Percentiles rank a stretch among this genome's conserved stretches.
phyloP scores from a whole-genome alignment of 1,284 basidiomycete species.

The Ustilago esculenta region DNA sequence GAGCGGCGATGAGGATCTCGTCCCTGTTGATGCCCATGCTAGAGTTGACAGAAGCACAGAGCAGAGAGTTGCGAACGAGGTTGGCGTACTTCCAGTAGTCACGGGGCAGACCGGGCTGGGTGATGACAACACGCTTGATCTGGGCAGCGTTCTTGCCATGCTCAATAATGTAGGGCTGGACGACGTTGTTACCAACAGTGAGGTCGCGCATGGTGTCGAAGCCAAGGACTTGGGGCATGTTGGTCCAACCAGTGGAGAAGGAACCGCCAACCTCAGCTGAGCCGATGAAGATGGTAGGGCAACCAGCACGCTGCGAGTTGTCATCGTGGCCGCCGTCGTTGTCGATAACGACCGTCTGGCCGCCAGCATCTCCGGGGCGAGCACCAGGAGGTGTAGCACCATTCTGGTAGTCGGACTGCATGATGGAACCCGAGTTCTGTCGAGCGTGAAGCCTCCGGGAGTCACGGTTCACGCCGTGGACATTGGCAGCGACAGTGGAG shows the following conservation, averaged over 20 bases:
- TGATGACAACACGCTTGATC: conserved; percentile 56
- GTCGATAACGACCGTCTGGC: conserved; percentile 56
- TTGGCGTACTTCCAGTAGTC: conserved; percentile 63
- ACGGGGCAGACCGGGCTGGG: conserved; percentile 53
- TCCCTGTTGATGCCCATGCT: conserved; percentile 47
- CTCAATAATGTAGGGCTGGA: conserved; percentile 54
- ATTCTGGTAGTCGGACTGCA: conserved; percentile 52
- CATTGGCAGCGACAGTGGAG: conserved; percentile 18
- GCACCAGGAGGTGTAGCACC: conserved; percentile 52
- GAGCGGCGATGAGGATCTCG: conserved; percentile 56
- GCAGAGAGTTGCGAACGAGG: conserved; percentile 54
- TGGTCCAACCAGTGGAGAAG: conserved; percentile 50
- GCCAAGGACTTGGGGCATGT: conserved; percentile 58
- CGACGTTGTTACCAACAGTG: conserved; percentile 29
- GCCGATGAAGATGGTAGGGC: conserved; percentile 60
- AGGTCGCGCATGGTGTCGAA: conserved; percentile 59
- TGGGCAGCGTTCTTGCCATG: conserved; percentile 33
- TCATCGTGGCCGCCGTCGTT: conserved; percentile 52
- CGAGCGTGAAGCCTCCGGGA: conserved; percentile 17
- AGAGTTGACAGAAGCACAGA: conserved; percentile 49
- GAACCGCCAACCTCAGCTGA: conserved; percentile 52
- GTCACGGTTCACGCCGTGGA: conserved; percentile 9
- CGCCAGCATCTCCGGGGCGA: conserved; percentile 43
- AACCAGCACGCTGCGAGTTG: conserved; percentile 52
- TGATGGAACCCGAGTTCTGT: conserved; percentile 43